Evolutionary conservation across 2,329 filamentous ascomycete species (phyloP).

Genomic region (Delphinella strobiligena): DNA sequence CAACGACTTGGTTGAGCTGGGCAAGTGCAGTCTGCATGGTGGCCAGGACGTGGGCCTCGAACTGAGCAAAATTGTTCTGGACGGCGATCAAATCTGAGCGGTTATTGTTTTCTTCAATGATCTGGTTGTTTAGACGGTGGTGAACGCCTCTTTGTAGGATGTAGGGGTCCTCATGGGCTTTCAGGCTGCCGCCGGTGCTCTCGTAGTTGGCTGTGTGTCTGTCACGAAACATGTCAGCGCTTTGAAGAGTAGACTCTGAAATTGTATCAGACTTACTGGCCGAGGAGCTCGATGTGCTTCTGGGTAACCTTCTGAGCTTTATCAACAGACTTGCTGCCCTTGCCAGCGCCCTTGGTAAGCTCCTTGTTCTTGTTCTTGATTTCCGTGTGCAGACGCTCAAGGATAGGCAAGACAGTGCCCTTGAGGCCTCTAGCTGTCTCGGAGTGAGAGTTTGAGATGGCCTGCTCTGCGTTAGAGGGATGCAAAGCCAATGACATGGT

Average conservation of each 20-base stretch:
- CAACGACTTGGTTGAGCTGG: slow-evolving; percentile 70
- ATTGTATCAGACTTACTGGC: too few relatives aligned
- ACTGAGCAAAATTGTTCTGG: slow-evolving; percentile 80
- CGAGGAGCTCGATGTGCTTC: slow-evolving; percentile 91
- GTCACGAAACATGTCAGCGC: too few relatives aligned
- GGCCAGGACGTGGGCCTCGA: slow-evolving; percentile 75
- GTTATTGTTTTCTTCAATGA: slow-evolving; percentile 92
- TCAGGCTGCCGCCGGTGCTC: slow-evolving; percentile 58
- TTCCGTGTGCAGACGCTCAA: slow-evolving; percentile 85
- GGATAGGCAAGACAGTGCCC: slow-evolving; percentile 70
- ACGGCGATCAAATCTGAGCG: slow-evolving; percentile 80
- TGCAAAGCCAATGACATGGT: slow-evolving; percentile 3
- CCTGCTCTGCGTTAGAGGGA: slow-evolving; percentile 34
- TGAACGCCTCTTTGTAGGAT: slow-evolving; percentile 69
- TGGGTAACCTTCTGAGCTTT: slow-evolving; percentile 78
- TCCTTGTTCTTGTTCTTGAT: slow-evolving; percentile 97
- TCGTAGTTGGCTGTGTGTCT: slow-evolving; percentile 73
- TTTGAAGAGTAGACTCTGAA: too few relatives aligned
- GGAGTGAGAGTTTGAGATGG: slow-evolving; percentile 73
- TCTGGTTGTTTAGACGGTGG: slow-evolving; percentile 78
- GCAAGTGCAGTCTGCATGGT: slow-evolving; percentile 73
- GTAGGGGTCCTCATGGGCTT: slow-evolving; percentile 73
- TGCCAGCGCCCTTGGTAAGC: slow-evolving; percentile 65
- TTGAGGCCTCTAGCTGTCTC: slow-evolving; percentile 90
- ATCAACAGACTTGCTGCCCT: slow-evolving; percentile 80